phyloP scores from a whole-genome alignment of 1,284 basidiomycete species.

The Cutaneotrichosporon curvatum region DNA sequence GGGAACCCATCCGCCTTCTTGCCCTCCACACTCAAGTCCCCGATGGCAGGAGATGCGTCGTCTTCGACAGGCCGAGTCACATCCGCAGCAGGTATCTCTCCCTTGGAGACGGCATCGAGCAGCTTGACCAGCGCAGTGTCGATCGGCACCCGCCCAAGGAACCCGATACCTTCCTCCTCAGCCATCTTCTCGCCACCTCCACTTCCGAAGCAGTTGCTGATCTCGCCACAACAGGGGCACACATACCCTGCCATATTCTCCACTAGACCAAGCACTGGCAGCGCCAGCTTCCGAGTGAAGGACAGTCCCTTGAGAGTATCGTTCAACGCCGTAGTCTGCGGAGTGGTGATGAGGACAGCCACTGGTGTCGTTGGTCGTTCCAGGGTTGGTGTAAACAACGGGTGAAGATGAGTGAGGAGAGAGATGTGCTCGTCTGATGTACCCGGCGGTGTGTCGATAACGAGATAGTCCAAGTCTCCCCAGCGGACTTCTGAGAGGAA shows the following conservation, averaged over 20 bases:
- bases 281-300: constrained; percentile 76
- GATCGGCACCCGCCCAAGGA: constrained; percentile 86
- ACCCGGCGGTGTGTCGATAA: constrained; percentile 96
- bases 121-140: constrained; percentile 85
- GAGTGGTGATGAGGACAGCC: constrained; percentile 90
- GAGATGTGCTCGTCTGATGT: constrained; percentile 98
- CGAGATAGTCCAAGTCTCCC: constrained; percentile 92
- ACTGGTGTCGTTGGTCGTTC: constrained; percentile 51
- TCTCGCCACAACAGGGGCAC: constrained; percentile 88
- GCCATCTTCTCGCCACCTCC: constrained; percentile 89
- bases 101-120: constrained; percentile 61
- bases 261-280: constrained; percentile 88
- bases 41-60: neutral
- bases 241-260: constrained; percentile 99
- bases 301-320: constrained; percentile 95
- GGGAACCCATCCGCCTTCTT: constrained; percentile 26
- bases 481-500: constrained; percentile 93
- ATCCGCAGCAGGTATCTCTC: constrained; percentile 37
- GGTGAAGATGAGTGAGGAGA: constrained; percentile 84
- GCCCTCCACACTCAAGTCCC: constrained; percentile 1
- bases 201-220: constrained; percentile 90
- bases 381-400: constrained; percentile 59
- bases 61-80: neutral
- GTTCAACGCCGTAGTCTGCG: constrained; percentile 90
- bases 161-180: constrained; percentile 61